Evolutionary conservation across 805 yeast species (phyloP), one percentile per base, ranked within the genome.

Genomic region (Sporopachydermia lactativora): DNA sequence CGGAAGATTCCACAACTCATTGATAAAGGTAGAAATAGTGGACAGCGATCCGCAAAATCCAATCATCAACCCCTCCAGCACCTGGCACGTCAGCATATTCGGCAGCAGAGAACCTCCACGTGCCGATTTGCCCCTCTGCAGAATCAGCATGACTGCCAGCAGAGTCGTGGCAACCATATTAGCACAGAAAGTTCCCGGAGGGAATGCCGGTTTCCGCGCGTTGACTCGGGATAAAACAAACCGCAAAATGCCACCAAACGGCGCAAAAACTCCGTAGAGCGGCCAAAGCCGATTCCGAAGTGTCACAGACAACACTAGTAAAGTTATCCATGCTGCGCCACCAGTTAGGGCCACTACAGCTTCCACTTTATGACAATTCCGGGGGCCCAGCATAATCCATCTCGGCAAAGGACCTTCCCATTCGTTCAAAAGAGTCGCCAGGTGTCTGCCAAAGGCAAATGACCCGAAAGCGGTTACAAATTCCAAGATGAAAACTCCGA

Each of bases 1-100:
- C 8, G 53, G 57, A 38, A 69, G 45, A 3, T 58, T 55, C 42
- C 56, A 64, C 34, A 83, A 55, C 54, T 86, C 96, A 35, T 70
- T 75, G 5, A 81, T 68, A 48, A 85, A 81, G 1, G 95, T 81
- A 42, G 89, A 77, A 34, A 83, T 71, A 0, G 96, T 82, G 34
- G 84, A 74, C 39, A 80, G 56, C 2, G 73, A 68, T 1, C 88
- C 94, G 52, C 84, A 76, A 43, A 71, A 75, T 0, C 94, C 94
- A 48, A 73, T 71, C 15, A 60, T 64, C 2, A 81, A 52, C 0
- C 80, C 86, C 4, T 49, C 45, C 1, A 78, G 49, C 3, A 75
- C 70, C 34, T 71, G 75, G 45, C 82, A 74, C 1, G 64, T 52
- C 3, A 69, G 44, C 0, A 47, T 18, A 3, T 53, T 49, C 1